phyloP scores from a whole-genome alignment of 345 rosid genomes.

The Linum lewisii region DNA sequence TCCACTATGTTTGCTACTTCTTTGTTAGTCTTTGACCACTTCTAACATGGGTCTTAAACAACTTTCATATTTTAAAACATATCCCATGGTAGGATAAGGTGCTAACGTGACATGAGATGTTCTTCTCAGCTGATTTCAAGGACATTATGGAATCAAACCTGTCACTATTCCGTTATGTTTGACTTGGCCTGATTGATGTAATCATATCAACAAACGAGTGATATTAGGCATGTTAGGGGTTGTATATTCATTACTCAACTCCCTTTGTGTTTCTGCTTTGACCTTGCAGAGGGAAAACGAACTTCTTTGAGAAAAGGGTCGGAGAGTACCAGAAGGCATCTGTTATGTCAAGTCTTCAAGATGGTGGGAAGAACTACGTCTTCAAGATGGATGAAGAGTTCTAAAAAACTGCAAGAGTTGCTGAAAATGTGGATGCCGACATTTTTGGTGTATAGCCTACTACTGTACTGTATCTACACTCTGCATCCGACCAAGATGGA shows the following conservation, averaged over 20 bases:
- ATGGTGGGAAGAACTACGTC: constrained; percentile 47
- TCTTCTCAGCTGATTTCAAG: not conserved
- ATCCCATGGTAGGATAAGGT: not conserved
- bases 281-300: constrained; percentile 64
- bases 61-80: not conserved
- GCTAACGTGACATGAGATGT: not conserved
- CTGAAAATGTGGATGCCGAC: not conserved
- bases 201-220: not conserved
- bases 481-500: not conserved
- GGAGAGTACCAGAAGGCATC: constrained; percentile 92
- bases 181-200: not conserved
- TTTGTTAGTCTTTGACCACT: not conserved
- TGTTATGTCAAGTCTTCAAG: constrained; percentile 67
- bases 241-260: not conserved
- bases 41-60: not conserved
- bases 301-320: constrained; percentile 83
- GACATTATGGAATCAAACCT: not conserved
- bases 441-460: not conserved
- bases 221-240: not conserved
- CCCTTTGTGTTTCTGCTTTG: constrained; percentile 3
- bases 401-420: not conserved
- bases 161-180: not conserved
- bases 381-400: constrained; percentile 76
- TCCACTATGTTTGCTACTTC: no score
- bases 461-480: not conserved